Percentiles rank a stretch among this genome's conserved stretches.
phyloP scores from a whole-genome alignment of 495 filamentous ascomycete genomes.

The Oidiodendron maius region DNA sequence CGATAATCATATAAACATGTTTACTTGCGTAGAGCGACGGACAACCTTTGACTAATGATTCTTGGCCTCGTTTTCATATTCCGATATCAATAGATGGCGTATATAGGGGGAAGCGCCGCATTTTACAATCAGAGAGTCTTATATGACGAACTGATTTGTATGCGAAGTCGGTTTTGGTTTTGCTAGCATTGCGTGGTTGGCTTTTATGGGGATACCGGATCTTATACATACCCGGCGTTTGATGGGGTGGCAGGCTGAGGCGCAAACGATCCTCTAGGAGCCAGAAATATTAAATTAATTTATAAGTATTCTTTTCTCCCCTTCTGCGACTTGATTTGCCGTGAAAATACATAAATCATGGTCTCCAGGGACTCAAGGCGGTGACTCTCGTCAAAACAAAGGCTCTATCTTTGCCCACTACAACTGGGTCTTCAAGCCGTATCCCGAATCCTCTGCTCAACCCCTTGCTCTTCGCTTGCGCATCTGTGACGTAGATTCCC shows the following conservation, averaged over 20 bases:
- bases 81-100: too few relatives aligned
- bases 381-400: slow-evolving; percentile 20
- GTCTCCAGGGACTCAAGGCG: slow-evolving; percentile 3
- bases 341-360: background rate
- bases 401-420: slow-evolving; percentile 19
- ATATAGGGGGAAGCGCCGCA: too few relatives aligned
- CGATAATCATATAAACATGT: slow-evolving; percentile 69
- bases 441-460: slow-evolving; percentile 22
- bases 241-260: too few relatives aligned
- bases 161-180: too few relatives aligned
- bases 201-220: too few relatives aligned
- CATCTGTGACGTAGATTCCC: slow-evolving; percentile 26
- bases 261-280: too few relatives aligned
- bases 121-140: too few relatives aligned
- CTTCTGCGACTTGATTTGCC: background rate
- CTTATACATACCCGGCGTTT: too few relatives aligned
- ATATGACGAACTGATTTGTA: too few relatives aligned
- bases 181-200: too few relatives aligned
- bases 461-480: slow-evolving; percentile 18
- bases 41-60: background rate
- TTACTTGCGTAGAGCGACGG: slow-evolving; percentile 43
- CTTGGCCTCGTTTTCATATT: background rate
- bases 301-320: background rate
- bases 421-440: slow-evolving; percentile 23
- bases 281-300: too few relatives aligned